Base-by-base conservation (phyloP, 345 rosid genomes). In the Camelina neglecta region DNA sequence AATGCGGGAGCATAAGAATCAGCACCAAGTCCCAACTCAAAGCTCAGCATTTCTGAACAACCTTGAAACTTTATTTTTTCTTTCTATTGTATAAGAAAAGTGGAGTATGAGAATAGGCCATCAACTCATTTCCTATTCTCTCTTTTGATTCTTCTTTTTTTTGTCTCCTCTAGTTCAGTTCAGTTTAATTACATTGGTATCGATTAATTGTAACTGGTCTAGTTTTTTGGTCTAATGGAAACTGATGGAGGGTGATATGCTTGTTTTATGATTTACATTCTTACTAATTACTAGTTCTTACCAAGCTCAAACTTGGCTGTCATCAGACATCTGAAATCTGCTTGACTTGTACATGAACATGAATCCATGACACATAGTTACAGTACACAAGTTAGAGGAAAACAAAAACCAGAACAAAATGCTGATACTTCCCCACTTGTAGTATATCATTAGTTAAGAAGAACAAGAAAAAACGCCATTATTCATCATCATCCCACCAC, bases 401-500 rank as follows among this genome's bases (percentile, higher is more conserved):
- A 20, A 74, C 53, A 38, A 23, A 41, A 74, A 24, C 11, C 18
- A 66, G 60, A 75, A 33, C 60, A 66, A 67, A 12, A 58, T 4
- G 6, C 47, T 36, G 68, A 26, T 48, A 65, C 72, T 56, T 47
- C 7, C 57, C 8, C 66, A 24, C 51, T 44, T 45, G 5, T 38
- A 47, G 8, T 47, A 16, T 47, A 44, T 57, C 72, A 71, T 70
- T 23, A 44, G 59, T 54, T 55, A 8, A 42, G 65, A 69, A 64
- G 63, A 69, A 60, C 2, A 69, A 54, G 29, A 76, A 56, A 56
- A 7, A 45, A 2, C 21, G 4, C 24, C 5, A 76, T 71, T 77
- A 77, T 77, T 77, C 67, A 75, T 65, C 48, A 77, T 65, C 61
- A 64, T 76, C 72, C 76, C 60, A 62, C 75, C 65, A 63, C 51